Conservation (phyloP, 73 alveolate species). For the Halteria grandinella region DNA sequence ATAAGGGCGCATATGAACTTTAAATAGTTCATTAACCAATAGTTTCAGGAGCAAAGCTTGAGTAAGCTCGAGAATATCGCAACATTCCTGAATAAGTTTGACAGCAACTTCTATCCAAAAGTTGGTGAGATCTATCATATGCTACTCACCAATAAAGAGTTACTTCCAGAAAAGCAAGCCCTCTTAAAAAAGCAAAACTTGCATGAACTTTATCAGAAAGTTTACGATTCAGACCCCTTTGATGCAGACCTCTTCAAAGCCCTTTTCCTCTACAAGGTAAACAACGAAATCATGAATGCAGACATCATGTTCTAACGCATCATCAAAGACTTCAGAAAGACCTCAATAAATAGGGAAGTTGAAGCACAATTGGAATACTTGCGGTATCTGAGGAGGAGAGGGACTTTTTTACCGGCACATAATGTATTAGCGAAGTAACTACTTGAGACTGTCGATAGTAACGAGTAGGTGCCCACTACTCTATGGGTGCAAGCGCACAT, state of each 20-base stretch:
- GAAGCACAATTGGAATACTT: conserved; percentile 10
- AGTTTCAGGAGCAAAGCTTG: no score
- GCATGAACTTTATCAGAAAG: conserved; percentile 9
- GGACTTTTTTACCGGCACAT: not conserved
- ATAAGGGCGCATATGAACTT: conserved; percentile 9
- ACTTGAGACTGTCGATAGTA: not conserved
- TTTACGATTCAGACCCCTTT: conserved; percentile 6
- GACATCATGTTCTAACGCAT: no score
- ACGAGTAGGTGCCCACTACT: conserved; percentile 1
- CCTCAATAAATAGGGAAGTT: no score
- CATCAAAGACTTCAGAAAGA: no score
- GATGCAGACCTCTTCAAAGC: conserved; percentile 44
- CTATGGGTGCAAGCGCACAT: conserved; percentile 17
- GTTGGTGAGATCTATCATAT: no score
- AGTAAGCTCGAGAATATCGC: no score
- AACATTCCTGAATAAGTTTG: no score
- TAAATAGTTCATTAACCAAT: no score
- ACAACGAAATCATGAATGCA: no score
- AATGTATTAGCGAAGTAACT: not conserved
- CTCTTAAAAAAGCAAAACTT: conserved; percentile 9
- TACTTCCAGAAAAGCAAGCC: no score
- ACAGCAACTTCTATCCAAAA: no score
- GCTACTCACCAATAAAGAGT: no score
- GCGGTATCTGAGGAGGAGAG: not conserved
- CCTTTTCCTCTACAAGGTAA: conserved; percentile 7